Base-by-base conservation (phyloP, 2,329 filamentous ascomycete species). In the Magnaporthiopsis incrustans region DNA sequence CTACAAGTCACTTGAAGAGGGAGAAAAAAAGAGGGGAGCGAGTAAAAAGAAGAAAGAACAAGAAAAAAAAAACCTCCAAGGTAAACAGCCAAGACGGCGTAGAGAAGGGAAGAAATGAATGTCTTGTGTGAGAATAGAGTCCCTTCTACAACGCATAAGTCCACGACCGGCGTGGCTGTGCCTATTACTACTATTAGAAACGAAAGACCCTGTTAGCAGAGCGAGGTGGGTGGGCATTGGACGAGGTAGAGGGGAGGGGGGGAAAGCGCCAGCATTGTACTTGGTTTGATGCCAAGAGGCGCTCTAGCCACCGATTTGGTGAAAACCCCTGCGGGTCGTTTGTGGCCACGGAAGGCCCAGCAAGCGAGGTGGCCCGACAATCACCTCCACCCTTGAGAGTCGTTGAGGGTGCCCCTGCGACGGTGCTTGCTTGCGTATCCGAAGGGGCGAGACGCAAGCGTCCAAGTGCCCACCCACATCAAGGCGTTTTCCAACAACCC, bases 121-220 rank as follows among this genome's bases (percentile, higher is more conserved):
- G 30, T 59, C 44, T 53, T 53, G 44, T 53, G 44, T 53, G 44
- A 53, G 44, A n/a, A 53, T 53, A 53, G 22, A 53, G 44, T 53
- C 44, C 18, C 44, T 53, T 53, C 44, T 14, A 53, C 44, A 53
- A 53, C 44, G 44, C 44, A 53, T 53, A 25, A 53, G 44, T 53
- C 44, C 44, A 53, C 44, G 44, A 53, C 44, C 44, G 44, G 44
- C 44, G 44, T 53, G 44, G 44, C 44, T 53, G 44, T 53, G 44
- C 44, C 38, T 53, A 50, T 50, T 50, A 53, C 44, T 53, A 53
- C 44, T 53, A 53, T 53, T 53, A 53, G 44, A 53, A 53, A 53
- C 44, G 44, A 53, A 53, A 8, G 44, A 53, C 44, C 44, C 44
- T 53, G 44, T 25, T 53, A 53, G 44, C n/a, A 53, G 44, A 53